phyloP scores from a whole-genome alignment of 139 green algal genomes.

The Haematococcus sp. region DNA sequence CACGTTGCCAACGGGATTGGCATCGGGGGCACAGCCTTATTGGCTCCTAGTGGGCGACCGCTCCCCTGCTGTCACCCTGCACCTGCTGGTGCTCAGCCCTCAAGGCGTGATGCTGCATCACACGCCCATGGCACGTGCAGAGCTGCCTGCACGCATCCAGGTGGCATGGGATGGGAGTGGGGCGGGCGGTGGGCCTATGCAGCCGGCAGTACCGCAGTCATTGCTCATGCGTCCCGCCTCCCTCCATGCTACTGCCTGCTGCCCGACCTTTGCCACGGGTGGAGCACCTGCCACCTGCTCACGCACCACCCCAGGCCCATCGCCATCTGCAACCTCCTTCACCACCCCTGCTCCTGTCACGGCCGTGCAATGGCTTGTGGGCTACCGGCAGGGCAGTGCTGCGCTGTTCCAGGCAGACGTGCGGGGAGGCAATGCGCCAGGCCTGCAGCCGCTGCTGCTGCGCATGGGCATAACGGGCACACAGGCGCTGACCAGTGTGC shows the following conservation, averaged over 20 bases:
- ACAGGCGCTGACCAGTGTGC: no score
- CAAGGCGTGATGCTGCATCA: neutral
- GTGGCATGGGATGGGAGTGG: no score
- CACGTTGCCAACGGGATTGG: neutral
- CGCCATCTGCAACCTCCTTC: neutral
- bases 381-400: conserved; percentile 1
- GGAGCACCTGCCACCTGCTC: neutral
- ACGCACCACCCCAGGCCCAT: neutral
- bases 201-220: neutral
- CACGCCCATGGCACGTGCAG: neutral
- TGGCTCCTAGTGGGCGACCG: neutral
- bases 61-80: neutral
- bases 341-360: neutral
- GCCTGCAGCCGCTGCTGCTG: no score
- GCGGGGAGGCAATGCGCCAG: no score
- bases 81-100: neutral
- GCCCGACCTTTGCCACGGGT: neutral
- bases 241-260: neutral
- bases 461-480: no score
- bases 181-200: no score
- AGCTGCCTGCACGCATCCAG: neutral
- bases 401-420: conserved; percentile 3
- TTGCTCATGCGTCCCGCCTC: neutral
- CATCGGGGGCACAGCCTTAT: neutral
- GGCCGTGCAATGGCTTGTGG: conserved; percentile 1